Evolutionary conservation across 345 rosid species (phyloP).

Genomic region (Salix exigua): DNA sequence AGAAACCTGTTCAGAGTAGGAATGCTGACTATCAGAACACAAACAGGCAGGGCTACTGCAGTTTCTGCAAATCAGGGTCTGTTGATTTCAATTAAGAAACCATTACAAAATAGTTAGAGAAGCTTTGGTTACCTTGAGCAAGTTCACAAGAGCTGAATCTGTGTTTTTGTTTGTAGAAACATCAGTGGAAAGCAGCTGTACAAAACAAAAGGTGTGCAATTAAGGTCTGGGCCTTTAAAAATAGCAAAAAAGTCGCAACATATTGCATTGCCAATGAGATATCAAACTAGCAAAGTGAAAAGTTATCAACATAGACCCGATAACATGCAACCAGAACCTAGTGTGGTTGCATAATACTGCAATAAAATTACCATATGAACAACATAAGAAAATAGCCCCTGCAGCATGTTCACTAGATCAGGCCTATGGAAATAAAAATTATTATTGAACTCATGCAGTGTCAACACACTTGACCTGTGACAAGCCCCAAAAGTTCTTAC

Average conservation of each 20-base stretch:
- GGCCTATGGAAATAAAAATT: not conserved
- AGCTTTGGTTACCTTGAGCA: conserved; percentile 54
- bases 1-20: not conserved
- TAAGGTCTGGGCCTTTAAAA: not conserved
- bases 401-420: not conserved
- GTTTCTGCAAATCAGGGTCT: not conserved
- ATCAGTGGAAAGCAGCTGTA: conserved; percentile 69
- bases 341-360: no score
- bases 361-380: not conserved
- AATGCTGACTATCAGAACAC: conserved; percentile 7
- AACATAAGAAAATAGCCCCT: not conserved
- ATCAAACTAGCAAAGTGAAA: not conserved
- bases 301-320: not conserved
- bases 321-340: no score
- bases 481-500: conserved; percentile 34
- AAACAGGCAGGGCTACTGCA: not conserved
- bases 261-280: not conserved
- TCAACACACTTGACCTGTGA: not conserved
- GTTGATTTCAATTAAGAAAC: not conserved
- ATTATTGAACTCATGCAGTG: not conserved
- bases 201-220: conserved; percentile 13
- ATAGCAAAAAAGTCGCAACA: not conserved
- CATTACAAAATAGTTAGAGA: not conserved
- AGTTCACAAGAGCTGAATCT: conserved; percentile 54
- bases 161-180: conserved; percentile 49